Base-by-base conservation (phyloP, 208 protist species). In the Giardia muris region DNA sequence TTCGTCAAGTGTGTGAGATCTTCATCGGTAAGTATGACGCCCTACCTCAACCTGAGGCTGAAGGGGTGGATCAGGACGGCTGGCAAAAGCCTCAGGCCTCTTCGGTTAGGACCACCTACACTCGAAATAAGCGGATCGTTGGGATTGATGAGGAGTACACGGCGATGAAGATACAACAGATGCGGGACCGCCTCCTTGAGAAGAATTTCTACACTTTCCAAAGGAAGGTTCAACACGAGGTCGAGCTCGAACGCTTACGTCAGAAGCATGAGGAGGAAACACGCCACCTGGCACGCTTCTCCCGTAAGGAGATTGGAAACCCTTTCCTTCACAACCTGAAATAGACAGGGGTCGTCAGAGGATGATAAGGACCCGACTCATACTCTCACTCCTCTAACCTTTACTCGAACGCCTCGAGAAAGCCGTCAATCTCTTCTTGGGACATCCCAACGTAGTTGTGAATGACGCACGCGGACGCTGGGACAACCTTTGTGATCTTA, bases 91-190 rank as follows among this genome's bases (percentile, higher is more conserved):
- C 57, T 76, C 19, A 76, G 19, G 30, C 19, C 57, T 39, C 10
- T 39, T 76, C 10, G 19, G 10, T 39, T 76, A 76, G 57, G 57
- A 76, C 10, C 57, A 76, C 57, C 57, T 76, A 76, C 30, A 30
- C 30, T 76, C 30, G 19, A 30, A 76, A 76, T 10, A 76, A 76
- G 10, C 10, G 30, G 57, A 76, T 76, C 10, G 10, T 76, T 39
- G 57, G 57, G 30, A 76, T 76, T 39, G 57, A 76, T 76, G 57
- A 76, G 57, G 57, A 76, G 57, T 76, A 76, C 57, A 76, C 57
- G 30, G 57, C 57, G 10, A 76, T 76, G 57, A 76, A 76, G 57
- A 10, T 76, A 39, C 10, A 76, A 76, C 57, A 76, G 57, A 76
- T 76, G 57, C 10, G 30, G 19, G 19, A 76, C 10, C 10, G 30